Percentiles rank a stretch among this genome's conserved stretches.
Evolutionary conservation across 768 basidiomycete genomes (phyloP).

Genomic region (Hemileccinum rubropunctum): DNA sequence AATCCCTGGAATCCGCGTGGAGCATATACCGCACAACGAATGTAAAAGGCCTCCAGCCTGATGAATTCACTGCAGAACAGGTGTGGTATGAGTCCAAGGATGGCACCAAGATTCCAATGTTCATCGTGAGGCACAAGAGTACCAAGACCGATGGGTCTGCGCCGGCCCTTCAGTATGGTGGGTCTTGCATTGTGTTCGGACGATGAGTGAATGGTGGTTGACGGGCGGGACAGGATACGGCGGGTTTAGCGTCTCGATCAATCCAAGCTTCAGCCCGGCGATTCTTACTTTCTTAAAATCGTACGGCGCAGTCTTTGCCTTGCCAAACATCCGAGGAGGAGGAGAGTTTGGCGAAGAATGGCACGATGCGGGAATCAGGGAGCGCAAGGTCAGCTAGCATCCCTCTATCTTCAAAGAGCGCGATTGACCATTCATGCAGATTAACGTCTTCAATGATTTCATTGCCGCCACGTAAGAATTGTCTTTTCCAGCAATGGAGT

Average conservation of each 20-base stretch:
- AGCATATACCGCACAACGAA: slow-evolving; percentile 54
- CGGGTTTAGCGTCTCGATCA: slow-evolving; percentile 72
- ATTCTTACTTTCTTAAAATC: slow-evolving; percentile 71
- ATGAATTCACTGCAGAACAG: slow-evolving; percentile 71
- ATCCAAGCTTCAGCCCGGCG: slow-evolving; percentile 68
- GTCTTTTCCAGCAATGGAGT: neutral
- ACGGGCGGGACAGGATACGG: slow-evolving; percentile 56
- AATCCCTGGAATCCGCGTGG: slow-evolving; percentile 50
- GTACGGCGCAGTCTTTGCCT: slow-evolving; percentile 65
- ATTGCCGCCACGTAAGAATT: slow-evolving; percentile 68
- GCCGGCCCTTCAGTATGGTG: slow-evolving; percentile 75
- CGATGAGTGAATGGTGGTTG: neutral
- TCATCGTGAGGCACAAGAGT: slow-evolving; percentile 72
- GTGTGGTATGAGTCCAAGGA: slow-evolving; percentile 82
- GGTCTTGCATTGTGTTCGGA: slow-evolving; percentile 3
- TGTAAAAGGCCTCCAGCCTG: slow-evolving; percentile 57
- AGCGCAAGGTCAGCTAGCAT: slow-evolving; percentile 54
- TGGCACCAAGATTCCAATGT: slow-evolving; percentile 82
- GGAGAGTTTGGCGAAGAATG: slow-evolving; percentile 84
- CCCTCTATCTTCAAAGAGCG: neutral
- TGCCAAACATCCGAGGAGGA: slow-evolving; percentile 63
- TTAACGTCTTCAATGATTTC: slow-evolving; percentile 80
- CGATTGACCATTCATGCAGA: slow-evolving; percentile 34
- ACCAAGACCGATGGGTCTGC: slow-evolving; percentile 73
- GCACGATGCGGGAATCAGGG: slow-evolving; percentile 70